phyloP scores from a whole-genome alignment of 2,329 filamentous ascomycete genomes.

The Hirsutella thompsonii region DNA sequence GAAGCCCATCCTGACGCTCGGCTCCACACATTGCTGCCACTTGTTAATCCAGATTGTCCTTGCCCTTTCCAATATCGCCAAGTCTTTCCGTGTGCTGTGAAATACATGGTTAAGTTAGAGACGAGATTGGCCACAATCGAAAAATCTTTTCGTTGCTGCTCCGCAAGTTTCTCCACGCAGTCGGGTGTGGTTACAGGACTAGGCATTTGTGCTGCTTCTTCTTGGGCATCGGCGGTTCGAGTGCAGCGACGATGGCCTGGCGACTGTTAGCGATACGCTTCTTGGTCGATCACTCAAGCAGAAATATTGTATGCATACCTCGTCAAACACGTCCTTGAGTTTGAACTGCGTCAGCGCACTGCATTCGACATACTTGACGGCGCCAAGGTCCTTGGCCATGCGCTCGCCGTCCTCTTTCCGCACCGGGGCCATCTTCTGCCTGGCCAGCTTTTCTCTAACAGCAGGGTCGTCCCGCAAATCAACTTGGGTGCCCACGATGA shows the following conservation, averaged over 20 bases:
- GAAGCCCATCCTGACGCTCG: not conserved
- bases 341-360: constrained; percentile 97
- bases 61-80: constrained; percentile 1
- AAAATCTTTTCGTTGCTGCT: not conserved
- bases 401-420: constrained; percentile 84
- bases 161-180: not conserved
- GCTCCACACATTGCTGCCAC: constrained; percentile 1
- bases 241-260: constrained; percentile 86
- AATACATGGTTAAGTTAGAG: constrained; percentile 2
- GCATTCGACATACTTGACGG: constrained; percentile 98
- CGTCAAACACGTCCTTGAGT: constrained; percentile 97
- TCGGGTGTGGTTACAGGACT: constrained; percentile 39
- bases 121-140: constrained; percentile 3
- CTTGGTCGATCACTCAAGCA: not conserved
- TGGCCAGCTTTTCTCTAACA: constrained; percentile 80
- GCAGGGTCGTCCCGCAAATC: constrained; percentile 83
- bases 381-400: constrained; percentile 95
- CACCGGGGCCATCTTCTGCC: constrained; percentile 94
- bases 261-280: constrained; percentile 6
- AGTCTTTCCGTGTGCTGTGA: constrained; percentile 2
- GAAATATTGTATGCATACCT: constrained; percentile 57
- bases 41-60: constrained; percentile 2
- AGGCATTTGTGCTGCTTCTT: constrained; percentile 61
- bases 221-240: constrained; percentile 78
- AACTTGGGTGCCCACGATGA: constrained; percentile 95